Base-by-base conservation (phyloP, 2,329 filamentous ascomycete genomes). In the Verticillium dahliae region DNA sequence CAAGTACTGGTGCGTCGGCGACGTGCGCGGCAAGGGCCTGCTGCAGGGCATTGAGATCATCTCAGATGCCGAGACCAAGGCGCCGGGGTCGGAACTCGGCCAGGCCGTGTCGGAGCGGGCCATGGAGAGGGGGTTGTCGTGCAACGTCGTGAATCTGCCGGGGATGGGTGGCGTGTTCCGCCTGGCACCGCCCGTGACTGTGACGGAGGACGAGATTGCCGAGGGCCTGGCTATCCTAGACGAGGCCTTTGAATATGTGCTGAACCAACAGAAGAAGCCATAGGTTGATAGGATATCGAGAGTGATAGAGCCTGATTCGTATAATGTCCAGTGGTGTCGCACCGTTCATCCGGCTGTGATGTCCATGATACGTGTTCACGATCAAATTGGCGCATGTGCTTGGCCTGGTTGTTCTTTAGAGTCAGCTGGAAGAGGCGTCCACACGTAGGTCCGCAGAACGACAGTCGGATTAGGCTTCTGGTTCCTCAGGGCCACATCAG, bases 1-100 rank as follows among this genome's bases (percentile, higher is more conserved):
- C 18, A 77, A 78, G 57, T 82, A 83, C 65, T 77, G 76, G 61
- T 84, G 80, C 66, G 80, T 85, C 37, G 81, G 82, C 0, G 81
- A 83, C 62, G 76, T 84, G 0, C 75, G 82, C 7, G 81, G 81
- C 0, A 74, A 79, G 0, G 81, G 81, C 0, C 72, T 84, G 3
- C 74, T 84, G 69, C 76, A 76, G 22, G 80, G 80, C 0, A 73
- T 83, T 35, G 81, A 84, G 68, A 80, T 84, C 54, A 78, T 84
- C 14, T 72, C 73, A 0, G 74, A 81, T 52, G 67, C 71, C 1
- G 62, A 75, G 59, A 79, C 76, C 0, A 81, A 79, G 63, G 73
- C 72, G 0, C 75, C 77, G 0, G 80, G 74, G 0, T 63, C 75
- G 1, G 76, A 79, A 1, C 67, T 84, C 3, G 80, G 78, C 0